Evolutionary conservation across 176 grass and related monocot species (phyloP).

Genomic region (Bothriochloa decipiens): DNA sequence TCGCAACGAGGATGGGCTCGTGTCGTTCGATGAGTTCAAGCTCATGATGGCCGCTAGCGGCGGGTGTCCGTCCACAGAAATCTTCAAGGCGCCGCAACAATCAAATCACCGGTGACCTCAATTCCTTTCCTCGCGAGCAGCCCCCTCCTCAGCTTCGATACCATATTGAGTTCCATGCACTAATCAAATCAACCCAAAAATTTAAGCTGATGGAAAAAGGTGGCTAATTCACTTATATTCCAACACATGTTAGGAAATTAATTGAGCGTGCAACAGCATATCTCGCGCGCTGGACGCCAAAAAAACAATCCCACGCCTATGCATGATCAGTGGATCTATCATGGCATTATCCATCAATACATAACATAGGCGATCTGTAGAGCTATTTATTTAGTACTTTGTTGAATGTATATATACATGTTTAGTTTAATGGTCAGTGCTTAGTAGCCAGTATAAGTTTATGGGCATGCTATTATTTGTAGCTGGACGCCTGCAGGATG

Average conservation of each 20-base stretch:
- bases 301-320: background rate
- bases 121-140: too few relatives aligned
- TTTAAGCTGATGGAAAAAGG: too few relatives aligned
- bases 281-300: conserved; percentile 10
- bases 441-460: background rate
- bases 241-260: conserved; percentile 45
- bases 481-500: conserved; percentile 9
- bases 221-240: too few relatives aligned
- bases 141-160: too few relatives aligned
- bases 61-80: too few relatives aligned
- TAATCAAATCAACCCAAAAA: too few relatives aligned
- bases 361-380: background rate
- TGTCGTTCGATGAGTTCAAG: conserved; percentile 95
- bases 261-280: conserved; percentile 5
- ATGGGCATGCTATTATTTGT: conserved; percentile 1
- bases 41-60: conserved; percentile 74
- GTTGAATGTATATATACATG: too few relatives aligned
- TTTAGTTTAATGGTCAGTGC: conserved; percentile 4
- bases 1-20: conserved; percentile 72
- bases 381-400: too few relatives aligned
- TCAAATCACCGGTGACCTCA: too few relatives aligned
- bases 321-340: background rate
- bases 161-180: too few relatives aligned
- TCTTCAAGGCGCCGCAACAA: too few relatives aligned
- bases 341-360: background rate